Evolutionary conservation across 2,329 filamentous ascomycete species (phyloP), one percentile per base, ranked within the genome.

Genomic region (Fusarium buharicum): DNA sequence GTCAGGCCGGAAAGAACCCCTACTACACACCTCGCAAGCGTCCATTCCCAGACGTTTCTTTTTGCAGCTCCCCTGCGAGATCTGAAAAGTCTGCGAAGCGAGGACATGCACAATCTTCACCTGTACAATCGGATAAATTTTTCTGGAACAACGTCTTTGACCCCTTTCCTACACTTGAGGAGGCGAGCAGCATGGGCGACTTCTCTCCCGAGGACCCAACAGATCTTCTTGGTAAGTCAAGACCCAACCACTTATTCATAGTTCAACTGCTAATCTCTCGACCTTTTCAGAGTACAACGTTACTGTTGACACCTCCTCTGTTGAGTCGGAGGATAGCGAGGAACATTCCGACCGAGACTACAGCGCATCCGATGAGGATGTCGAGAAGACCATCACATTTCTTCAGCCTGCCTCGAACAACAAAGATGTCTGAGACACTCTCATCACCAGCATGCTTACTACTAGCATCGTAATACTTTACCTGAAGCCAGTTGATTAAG

Each of bases 111-210:
- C 33, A 39, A 8, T 14, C 22, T 37, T 64, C 46, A 9, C 45
- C 59, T 20, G 37, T 18, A 7, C 31, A 48, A 34, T 41, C 40
- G 16, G 59, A 64, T 16, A 50, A 51, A 6, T 44, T 49, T 55
- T 27, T 53, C 27, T 66, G 63, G 63, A 66, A 64, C 37, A 66
- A 66, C 30, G 63, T 47, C 7, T 66, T 66, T 33, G 60, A 73
- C 11, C 51, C 54, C 13, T 55, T 74, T 12, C 72, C 75, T 2
- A 74, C 74, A 28, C 68, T 77, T 27, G 76, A 78, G 39, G 76
- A 78, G 54, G 71, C 73, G 14, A 60, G 59, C 17, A 73, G 73
- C 13, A 52, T 70, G 3, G 44, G 64, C 6, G 46, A 55, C 7
- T 39, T 54, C 8, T 70, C 73, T 4, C 68, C 72, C 11, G 55